Percentiles rank a stretch among this genome's conserved stretches.
Evolutionary conservation across 1,284 basidiomycete genomes (phyloP).

Genomic region (Cryptococcus sp.): DNA sequence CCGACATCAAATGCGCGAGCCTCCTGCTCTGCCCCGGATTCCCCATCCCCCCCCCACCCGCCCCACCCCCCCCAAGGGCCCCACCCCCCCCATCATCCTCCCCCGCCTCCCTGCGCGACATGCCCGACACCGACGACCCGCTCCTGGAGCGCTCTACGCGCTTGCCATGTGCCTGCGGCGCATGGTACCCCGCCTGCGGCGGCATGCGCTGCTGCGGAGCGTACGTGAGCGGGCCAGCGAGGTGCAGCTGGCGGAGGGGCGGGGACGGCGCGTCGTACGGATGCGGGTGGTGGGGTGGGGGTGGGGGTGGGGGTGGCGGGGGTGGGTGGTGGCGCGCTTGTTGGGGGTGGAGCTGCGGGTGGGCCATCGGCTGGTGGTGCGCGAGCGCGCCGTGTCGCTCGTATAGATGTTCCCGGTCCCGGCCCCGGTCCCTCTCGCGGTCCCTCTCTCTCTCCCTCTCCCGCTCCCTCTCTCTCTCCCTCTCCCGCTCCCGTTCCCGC

Average conservation of each 20-base stretch:
- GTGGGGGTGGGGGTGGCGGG: not conserved
- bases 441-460: not conserved
- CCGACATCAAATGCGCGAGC: slow-evolving; percentile 44
- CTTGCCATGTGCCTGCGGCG: not conserved
- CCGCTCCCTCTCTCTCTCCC: not conserved
- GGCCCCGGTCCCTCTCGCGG: too few species aligned
- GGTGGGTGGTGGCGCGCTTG: too few species aligned
- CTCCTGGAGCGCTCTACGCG: slow-evolving; percentile 10
- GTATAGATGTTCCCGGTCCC: too few species aligned
- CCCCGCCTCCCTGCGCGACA: slow-evolving; percentile 1
- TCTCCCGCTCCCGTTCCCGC: not conserved
- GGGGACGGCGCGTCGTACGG: slow-evolving; percentile 15
- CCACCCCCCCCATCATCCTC: not conserved
- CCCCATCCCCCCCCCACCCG: slow-evolving; percentile 6
- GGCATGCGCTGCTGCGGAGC: too few species aligned
- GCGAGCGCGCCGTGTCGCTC: too few species aligned
- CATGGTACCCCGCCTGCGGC: not conserved
- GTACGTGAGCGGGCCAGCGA: too few species aligned
- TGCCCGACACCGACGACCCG: slow-evolving; percentile 13
- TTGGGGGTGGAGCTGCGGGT: too few species aligned
- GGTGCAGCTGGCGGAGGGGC: slow-evolving; percentile 6
- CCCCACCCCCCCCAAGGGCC: slow-evolving; percentile 3
- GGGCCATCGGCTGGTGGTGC: too few species aligned
- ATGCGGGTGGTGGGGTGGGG: not conserved
- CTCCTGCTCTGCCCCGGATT: slow-evolving; percentile 37